Base-by-base conservation (phyloP, 805 yeast species). In the Kodamaea restingae region DNA sequence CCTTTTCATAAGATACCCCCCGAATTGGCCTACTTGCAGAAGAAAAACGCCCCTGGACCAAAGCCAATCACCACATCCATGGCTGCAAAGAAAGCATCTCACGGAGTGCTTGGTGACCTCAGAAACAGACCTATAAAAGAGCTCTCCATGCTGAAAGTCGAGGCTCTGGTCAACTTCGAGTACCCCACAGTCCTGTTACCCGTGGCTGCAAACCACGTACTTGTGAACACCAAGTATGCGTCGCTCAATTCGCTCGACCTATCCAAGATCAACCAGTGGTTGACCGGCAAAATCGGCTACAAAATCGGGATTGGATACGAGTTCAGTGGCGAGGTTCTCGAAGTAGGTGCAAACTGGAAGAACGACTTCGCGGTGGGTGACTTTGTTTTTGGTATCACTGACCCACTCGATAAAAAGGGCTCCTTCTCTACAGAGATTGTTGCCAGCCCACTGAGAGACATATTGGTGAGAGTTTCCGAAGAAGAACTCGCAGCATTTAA, bases 301-400 rank as follows among this genome's bases (percentile, higher is more conserved):
- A 72, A 78, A 47, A 53, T 68, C 7, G 88, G 90, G 6, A 56
- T 81, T 20, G 93, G 93, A 1, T 74, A 83, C 49, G 90, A 82
- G 46, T 84, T 75, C 55, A 63, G 78, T 17, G 95, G 95, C 15
- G 61, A 61, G 4, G 63, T 84, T 20, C 65, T 67, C 3, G 70
- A 71, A 20, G 76, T 80, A 15, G 91, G 91, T 7, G 52, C 57
- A 9, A 61, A 63, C n/a, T 50, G 65, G 24, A 52, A 50, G 15
- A 45, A 44, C 4, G 42, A 45, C 18, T 80, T 55, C 50, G 58
- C 57, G 7, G 74, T 64, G 17, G 91, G 90, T 27, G 84, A 79
- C 48, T 70, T 68, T 29, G 88, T 84, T 0, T 74, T 79, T 54
- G 95, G 91, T 6, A 50, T 76, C 34, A 71, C 67, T 38, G 70